These are phyloP conservation scores for Chamaenerion angustifolium DNA, from an alignment of 345 rosid genomes.

Conservation along the genomic window DNA sequence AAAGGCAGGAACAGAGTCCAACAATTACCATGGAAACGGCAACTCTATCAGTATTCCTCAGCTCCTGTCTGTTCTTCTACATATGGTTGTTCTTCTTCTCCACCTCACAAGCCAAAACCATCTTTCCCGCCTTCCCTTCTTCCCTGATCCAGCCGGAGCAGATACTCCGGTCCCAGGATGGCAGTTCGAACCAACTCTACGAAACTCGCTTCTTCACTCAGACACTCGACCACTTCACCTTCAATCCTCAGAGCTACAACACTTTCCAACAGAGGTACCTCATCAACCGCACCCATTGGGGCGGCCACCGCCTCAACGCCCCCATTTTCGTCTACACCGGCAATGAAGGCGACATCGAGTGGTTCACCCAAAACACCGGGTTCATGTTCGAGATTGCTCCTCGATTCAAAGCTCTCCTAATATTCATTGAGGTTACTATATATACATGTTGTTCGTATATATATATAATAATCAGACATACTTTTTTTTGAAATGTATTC, in stretches of 20 bases:
- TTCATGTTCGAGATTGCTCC: slow-evolving; percentile 47
- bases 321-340: slow-evolving; percentile 53
- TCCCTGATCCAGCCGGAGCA: slow-evolving; percentile 11
- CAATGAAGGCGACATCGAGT: slow-evolving; percentile 50
- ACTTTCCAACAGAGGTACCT: slow-evolving; percentile 40
- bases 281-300: slow-evolving; percentile 34
- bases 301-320: slow-evolving; percentile 23
- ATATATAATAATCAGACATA: too few species aligned
- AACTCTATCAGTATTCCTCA: too few species aligned
- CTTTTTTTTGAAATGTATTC: too few species aligned
- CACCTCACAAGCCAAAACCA: too few species aligned
- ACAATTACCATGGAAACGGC: too few species aligned
- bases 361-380: slow-evolving; percentile 51
- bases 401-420: slow-evolving; percentile 37
- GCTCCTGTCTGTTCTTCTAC: too few species aligned
- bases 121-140: too few species aligned
- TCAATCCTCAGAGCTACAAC: slow-evolving; percentile 35
- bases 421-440: slow-evolving; percentile 40
- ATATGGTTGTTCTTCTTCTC: too few species aligned
- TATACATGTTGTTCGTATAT: too few species aligned
- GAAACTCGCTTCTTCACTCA: slow-evolving; percentile 36
- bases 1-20: too few species aligned
- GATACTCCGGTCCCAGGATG: slow-evolving; percentile 5
- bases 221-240: slow-evolving; percentile 48
- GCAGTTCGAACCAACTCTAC: slow-evolving; percentile 10